Conservation (phyloP, 139 green algal species). For the Tetradesmus lagerheimii region DNA sequence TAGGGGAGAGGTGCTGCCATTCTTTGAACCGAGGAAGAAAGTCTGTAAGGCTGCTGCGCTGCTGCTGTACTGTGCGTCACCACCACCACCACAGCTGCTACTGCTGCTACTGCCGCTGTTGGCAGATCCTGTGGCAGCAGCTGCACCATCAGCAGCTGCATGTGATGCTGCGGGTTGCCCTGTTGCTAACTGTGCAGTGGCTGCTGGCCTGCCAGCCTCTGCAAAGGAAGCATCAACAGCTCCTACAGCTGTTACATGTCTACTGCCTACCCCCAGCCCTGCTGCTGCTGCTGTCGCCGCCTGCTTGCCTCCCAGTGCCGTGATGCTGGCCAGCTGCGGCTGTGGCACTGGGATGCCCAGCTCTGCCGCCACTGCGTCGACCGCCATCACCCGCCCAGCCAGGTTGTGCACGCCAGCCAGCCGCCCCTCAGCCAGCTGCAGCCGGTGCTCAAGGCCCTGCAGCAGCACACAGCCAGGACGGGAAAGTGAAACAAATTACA, state of each 20-base stretch:
- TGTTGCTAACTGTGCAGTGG: background rate
- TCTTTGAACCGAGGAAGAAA: background rate
- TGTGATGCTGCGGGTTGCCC: slow-evolving; percentile 1
- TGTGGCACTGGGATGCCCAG: slow-evolving; percentile 43
- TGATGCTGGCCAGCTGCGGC: background rate
- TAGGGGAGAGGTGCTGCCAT: background rate
- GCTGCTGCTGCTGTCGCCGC: background rate
- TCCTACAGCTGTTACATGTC: background rate
- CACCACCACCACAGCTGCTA: background rate
- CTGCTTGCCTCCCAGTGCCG: background rate
- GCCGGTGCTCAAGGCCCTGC: slow-evolving; percentile 43
- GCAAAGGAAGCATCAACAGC: background rate
- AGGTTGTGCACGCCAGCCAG: slow-evolving; percentile 62
- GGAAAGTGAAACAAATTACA: background rate
- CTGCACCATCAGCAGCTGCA: background rate
- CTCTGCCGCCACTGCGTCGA: slow-evolving; percentile 55
- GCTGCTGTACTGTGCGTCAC: background rate
- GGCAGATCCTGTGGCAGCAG: background rate
- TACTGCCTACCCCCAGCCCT: background rate
- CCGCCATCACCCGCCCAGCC: slow-evolving; percentile 54
- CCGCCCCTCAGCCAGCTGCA: slow-evolving; percentile 47
- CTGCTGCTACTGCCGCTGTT: background rate
- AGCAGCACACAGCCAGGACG: background rate
- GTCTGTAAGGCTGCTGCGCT: background rate
- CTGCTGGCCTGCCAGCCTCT: background rate